phyloP scores from a whole-genome alignment of 805 yeast species.

The Komagataella phaffii region DNA sequence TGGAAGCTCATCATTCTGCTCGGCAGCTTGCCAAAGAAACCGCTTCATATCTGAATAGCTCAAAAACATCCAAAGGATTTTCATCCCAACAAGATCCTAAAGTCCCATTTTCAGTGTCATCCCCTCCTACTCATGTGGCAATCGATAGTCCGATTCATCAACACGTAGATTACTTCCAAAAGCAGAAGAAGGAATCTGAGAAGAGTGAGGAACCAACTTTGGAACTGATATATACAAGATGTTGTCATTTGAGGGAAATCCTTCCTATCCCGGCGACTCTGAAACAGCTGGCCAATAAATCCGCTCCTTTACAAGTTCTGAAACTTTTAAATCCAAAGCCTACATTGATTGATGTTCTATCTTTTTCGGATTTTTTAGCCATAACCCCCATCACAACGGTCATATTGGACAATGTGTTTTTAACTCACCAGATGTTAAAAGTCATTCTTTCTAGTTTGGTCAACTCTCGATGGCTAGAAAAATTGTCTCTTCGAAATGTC shows the following conservation, averaged over 20 bases:
- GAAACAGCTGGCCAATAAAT: constrained; percentile 37
- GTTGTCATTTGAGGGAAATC: constrained; percentile 35
- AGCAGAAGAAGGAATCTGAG: constrained; percentile 14
- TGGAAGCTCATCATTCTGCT: constrained; percentile 66
- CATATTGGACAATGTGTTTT: constrained; percentile 42
- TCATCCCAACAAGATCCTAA: constrained; percentile 6
- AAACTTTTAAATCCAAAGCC: constrained; percentile 47
- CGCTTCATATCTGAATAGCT: constrained; percentile 23
- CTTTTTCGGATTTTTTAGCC: constrained; percentile 43
- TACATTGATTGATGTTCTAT: constrained; percentile 40
- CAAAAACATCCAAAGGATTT: constrained; percentile 11
- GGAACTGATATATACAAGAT: constrained; percentile 35
- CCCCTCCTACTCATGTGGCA: constrained; percentile 19
- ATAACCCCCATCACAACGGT: constrained; percentile 41
- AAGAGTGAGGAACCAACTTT: constrained; percentile 17
- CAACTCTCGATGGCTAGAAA: constrained; percentile 29
- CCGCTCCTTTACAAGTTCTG: constrained; percentile 37
- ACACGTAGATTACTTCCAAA: constrained; percentile 21
- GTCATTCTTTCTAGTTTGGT: constrained; percentile 33
- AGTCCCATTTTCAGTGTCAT: constrained; percentile 3
- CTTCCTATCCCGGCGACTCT: constrained; percentile 37
- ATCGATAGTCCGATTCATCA: constrained; percentile 59
- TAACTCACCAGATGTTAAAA: constrained; percentile 39
- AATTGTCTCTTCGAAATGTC: constrained; percentile 39
- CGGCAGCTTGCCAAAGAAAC: constrained; percentile 60